phyloP scores from a whole-genome alignment of 148 eudicot genomes.

The Rhododendron vialii region DNA sequence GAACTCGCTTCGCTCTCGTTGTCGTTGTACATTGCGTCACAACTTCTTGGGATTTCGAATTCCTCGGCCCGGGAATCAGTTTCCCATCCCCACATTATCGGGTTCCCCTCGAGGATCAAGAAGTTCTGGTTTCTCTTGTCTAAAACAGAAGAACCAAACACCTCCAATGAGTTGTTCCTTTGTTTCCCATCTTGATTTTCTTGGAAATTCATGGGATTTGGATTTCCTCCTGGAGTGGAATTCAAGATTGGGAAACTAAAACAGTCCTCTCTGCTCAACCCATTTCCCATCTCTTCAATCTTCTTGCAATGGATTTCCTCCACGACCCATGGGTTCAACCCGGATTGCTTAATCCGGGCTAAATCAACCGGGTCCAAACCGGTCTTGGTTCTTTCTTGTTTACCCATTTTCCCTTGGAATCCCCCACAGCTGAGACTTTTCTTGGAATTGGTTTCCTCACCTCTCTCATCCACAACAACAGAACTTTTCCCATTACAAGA shows the following conservation, averaged over 20 bases:
- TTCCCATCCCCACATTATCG: constrained; percentile 32
- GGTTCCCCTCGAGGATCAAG: neutral
- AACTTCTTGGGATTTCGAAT: neutral
- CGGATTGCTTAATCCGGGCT: constrained; percentile 9
- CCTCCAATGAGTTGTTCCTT: constrained; percentile 39
- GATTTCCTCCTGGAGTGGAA: neutral
- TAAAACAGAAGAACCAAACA: constrained; percentile 28
- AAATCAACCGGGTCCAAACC: neutral
- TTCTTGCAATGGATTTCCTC: constrained; percentile 9
- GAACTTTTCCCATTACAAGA: constrained; percentile 46
- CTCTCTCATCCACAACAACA: constrained; percentile 18
- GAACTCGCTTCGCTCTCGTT: constrained; percentile 11
- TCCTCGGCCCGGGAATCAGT: constrained; percentile 20
- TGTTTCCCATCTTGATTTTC: constrained; percentile 14
- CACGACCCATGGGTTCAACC: neutral
- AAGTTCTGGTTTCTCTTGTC: constrained; percentile 20
- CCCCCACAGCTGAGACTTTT: neutral
- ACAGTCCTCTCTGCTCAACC: constrained; percentile 13
- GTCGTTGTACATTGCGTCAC: neutral
- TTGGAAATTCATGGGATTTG: neutral
- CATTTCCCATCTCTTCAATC: neutral
- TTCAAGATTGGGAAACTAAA: constrained; percentile 22
- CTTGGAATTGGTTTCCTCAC: constrained; percentile 16
- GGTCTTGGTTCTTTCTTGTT: constrained; percentile 7
- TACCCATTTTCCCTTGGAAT: constrained; percentile 1